Conservation (phyloP, 148 eudicot genomes). For the Fagopyrum esculentum region DNA sequence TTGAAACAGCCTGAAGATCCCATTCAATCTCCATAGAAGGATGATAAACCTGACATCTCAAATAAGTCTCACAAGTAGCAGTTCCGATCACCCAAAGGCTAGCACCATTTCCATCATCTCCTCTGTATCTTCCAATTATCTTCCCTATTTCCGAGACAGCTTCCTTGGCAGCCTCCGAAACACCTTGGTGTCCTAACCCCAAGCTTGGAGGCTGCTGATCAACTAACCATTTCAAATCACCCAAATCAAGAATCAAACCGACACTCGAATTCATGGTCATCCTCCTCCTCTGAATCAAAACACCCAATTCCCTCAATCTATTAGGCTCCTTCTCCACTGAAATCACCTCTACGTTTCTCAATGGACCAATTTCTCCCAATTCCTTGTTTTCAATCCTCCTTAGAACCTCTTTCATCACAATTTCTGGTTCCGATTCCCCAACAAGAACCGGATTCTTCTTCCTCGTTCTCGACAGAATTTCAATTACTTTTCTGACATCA, state of each 20-base stretch:
- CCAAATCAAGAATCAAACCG: slow-evolving; percentile 61
- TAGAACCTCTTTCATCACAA: slow-evolving; percentile 45
- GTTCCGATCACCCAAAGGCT: slow-evolving; percentile 12
- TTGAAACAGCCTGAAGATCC: slow-evolving; percentile 88
- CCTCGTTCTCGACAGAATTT: slow-evolving; percentile 33
- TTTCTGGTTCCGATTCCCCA: slow-evolving; percentile 53
- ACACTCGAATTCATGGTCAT: slow-evolving; percentile 16
- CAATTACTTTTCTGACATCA: slow-evolving; percentile 51
- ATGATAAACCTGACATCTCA: slow-evolving; percentile 84
- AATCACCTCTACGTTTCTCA: slow-evolving; percentile 44
- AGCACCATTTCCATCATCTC: neutral
- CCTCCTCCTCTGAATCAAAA: slow-evolving; percentile 33
- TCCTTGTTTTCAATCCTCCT: slow-evolving; percentile 45
- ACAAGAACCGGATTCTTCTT: slow-evolving; percentile 71
- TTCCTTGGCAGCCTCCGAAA: slow-evolving; percentile 27
- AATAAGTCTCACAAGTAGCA: slow-evolving; percentile 83
- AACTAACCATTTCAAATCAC: slow-evolving; percentile 54
- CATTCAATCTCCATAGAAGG: slow-evolving; percentile 76
- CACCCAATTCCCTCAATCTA: slow-evolving; percentile 48
- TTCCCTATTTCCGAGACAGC: slow-evolving; percentile 41
- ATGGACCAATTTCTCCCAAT: slow-evolving; percentile 13
- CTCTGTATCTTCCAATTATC: slow-evolving; percentile 10
- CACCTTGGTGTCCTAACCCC: neutral
- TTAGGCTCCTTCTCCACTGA: slow-evolving; percentile 28
- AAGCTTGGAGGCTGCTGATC: slow-evolving; percentile 25